Evolutionary conservation across 305 asterid species (phyloP).

Genomic region (Coffea humblotiana): DNA sequence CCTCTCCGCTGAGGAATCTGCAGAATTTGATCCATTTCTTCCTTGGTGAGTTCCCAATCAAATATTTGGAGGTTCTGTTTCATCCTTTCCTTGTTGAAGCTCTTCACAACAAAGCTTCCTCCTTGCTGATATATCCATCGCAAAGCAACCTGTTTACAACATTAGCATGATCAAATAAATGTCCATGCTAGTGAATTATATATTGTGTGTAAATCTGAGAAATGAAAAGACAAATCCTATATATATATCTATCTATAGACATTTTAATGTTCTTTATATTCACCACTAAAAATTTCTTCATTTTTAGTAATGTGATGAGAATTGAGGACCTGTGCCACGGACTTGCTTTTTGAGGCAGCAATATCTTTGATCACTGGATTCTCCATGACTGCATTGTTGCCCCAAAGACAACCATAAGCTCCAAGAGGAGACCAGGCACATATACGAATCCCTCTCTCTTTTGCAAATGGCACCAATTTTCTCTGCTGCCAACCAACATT

Average conservation of each 20-base stretch:
- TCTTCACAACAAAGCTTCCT: conserved; percentile 35
- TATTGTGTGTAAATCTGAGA: too few relatives aligned
- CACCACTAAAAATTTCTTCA: background rate
- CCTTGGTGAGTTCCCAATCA: conserved; percentile 38
- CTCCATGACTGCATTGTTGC: conserved; percentile 17
- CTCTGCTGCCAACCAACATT: conserved; percentile 30
- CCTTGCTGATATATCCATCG: conserved; percentile 52
- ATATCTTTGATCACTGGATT: conserved; percentile 18
- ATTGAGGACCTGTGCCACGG: conserved; percentile 25
- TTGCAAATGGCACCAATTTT: conserved; percentile 22
- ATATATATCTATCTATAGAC: too few relatives aligned
- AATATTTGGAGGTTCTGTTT: conserved; percentile 40
- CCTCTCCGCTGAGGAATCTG: conserved; percentile 39
- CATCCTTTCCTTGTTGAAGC: conserved; percentile 48
- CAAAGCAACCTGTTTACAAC: conserved; percentile 34
- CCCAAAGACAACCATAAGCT: conserved; percentile 18
- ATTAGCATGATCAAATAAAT: too few relatives aligned
- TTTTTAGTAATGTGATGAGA: background rate
- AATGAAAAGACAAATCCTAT: too few relatives aligned
- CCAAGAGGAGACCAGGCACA: conserved; percentile 37
- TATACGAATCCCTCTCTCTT: conserved; percentile 20
- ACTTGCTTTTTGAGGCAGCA: conserved; percentile 23
- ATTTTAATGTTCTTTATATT: too few relatives aligned
- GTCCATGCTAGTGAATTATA: background rate
- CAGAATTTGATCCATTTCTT: conserved; percentile 31